phyloP scores from a whole-genome alignment of 768 basidiomycete species.

The Candolleomyces efflorescens region DNA sequence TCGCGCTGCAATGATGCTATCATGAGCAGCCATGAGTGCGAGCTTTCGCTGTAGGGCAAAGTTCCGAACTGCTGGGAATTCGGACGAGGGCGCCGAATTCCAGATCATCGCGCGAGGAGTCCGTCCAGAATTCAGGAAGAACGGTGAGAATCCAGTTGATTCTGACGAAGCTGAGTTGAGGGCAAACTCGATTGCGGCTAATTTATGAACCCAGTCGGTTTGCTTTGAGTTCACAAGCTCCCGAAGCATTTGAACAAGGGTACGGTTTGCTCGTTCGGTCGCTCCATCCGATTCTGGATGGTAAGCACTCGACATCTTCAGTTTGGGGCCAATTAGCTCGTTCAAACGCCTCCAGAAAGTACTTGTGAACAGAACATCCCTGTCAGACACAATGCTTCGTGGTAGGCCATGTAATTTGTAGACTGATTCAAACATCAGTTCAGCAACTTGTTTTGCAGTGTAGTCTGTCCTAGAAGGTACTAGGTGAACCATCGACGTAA shows the following conservation, averaged over 20 bases:
- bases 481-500: conserved; percentile 12
- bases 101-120: conserved; percentile 8
- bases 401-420: conserved; percentile 9
- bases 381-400: conserved; percentile 1
- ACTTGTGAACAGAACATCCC: conserved; percentile 8
- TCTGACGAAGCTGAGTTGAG: conserved; percentile 8
- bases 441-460: conserved; percentile 7
- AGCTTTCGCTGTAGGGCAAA: conserved; percentile 2
- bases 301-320: conserved; percentile 4
- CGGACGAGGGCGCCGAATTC: conserved; percentile 1
- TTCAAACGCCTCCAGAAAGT: conserved; percentile 9
- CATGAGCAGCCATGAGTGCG: conserved; percentile 9
- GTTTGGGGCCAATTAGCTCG: conserved; percentile 1
- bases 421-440: conserved; percentile 6
- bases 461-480: conserved; percentile 4
- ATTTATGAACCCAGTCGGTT: conserved; percentile 5
- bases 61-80: conserved; percentile 1
- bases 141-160: conserved; percentile 1
- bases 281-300: conserved; percentile 8
- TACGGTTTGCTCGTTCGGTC: conserved; percentile 7
- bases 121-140: conserved; percentile 6
- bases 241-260: conserved; percentile 9
- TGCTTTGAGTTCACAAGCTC: conserved; percentile 4
- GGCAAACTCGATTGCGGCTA: conserved; percentile 10
- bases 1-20: conserved; percentile 2